Evolutionary conservation across 306 rosid genomes (phyloP), one percentile per base, ranked within the genome.

Genomic region (Fragaria ananassa): DNA sequence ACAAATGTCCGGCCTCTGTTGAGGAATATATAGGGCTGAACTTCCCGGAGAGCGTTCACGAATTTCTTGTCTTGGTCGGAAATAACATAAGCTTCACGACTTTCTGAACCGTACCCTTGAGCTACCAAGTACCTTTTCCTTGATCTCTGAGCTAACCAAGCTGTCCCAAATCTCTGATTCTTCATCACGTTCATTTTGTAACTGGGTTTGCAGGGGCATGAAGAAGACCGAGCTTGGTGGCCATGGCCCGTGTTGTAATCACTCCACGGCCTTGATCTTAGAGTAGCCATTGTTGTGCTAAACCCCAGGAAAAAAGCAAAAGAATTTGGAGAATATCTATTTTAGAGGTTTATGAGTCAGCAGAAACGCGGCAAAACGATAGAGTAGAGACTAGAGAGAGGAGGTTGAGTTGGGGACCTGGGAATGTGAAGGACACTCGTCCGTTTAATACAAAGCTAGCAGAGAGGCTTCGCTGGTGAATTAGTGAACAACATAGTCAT

Each of bases 1-100:
- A 93, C 87, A 54, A 91, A 93, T 0, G 89, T 71, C 6, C 86
- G 82, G 18, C 50, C 83, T 58, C 84, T 87, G 42, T 89, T 84
- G 1, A 82, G 74, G 17, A 85, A 85, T 44, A 87, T 80, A 70
- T 89, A 93, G 4, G 96, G 93, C 75, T 88, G 93, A n/a, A 91
- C 89, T 79, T 93, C 93, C 25, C 86, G 51, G 1, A 93, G 82
- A 31, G 79, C 87, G 68, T 84, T 83, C 18, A 91, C 94, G 4
- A 86, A 87, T 46, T 65, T 57, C 68, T 19, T 45, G 29, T 90
- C 98, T 62, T 86, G 89, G 74, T 89, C 86, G 10, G 78, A 57
- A n/a, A 50, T 57, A 0, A 58, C 83, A 56, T 60, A 47, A 1
- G 41, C 80, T 10, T 46, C 81, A 29, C 42, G 64, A 0, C 46